These are phyloP conservation scores for Rhynchospora breviuscula DNA, from an alignment of 176 grass and related monocot genomes.

Conservation along the genomic window DNA sequence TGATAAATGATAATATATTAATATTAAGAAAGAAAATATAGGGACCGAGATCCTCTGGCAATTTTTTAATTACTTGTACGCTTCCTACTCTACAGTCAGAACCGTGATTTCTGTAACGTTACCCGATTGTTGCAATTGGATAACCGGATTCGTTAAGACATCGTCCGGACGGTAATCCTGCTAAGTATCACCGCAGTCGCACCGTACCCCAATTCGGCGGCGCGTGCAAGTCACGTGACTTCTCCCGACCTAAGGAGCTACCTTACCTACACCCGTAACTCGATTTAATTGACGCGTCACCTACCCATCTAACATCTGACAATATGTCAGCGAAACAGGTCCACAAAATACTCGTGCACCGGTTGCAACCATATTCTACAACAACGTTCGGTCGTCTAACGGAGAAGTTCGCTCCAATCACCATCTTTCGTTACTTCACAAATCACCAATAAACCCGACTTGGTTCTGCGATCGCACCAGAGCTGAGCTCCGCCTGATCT, in stretches of 20 bases:
- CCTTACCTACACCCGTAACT: neutral
- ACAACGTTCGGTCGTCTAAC: neutral
- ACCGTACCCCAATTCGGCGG: neutral
- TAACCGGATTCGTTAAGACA: neutral
- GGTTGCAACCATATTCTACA: neutral
- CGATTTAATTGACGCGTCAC: neutral
- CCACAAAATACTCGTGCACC: neutral
- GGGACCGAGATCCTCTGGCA: neutral
- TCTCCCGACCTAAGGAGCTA: neutral
- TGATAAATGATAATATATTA: no score
- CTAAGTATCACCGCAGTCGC: neutral
- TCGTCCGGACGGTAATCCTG: neutral
- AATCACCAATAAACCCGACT: neutral
- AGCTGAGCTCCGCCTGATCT: neutral
- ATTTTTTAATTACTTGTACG: neutral
- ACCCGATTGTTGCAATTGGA: neutral
- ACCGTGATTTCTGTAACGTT: neutral
- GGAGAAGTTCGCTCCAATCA: neutral
- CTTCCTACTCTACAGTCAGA: neutral
- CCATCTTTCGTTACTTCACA: neutral
- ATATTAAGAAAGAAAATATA: no score
- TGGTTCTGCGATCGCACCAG: neutral
- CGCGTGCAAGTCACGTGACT: conserved; percentile 20
- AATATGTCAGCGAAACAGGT: neutral
- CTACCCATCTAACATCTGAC: neutral